Base-by-base conservation (phyloP, 2,329 filamentous ascomycete species). In the Hansfordia pulvinata region DNA sequence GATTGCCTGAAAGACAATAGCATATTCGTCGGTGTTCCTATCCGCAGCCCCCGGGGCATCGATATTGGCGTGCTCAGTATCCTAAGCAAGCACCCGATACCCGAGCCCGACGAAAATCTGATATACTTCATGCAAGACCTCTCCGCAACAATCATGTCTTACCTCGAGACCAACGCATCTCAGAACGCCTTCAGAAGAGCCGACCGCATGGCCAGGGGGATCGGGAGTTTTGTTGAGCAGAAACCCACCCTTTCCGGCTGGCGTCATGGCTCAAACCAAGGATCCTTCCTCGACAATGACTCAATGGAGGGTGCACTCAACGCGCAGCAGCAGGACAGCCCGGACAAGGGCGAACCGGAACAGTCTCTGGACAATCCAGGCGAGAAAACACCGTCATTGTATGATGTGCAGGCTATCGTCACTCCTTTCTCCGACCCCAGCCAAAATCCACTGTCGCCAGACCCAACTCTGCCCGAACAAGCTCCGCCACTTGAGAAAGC, bases 141-240 rank as follows among this genome's bases (percentile, higher is more conserved):
- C 11, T 36, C 37, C 5, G 17, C 14, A 4, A 34, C 31, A 4
- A 24, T 37, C 9, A 34, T 33, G 12, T 26, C 25, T 8, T 28
- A 42, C 26, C 35, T 41, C 7, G 28, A 35, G 22, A 24, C 30
- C 5, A 30, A 27, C 17, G 20, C 23, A 20, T 27, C 31, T 6
- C 25, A 28, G 10, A 18, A 30, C 8, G 25, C 14, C 9, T 21
- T 29, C 15, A 23, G 29, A n/a, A 34, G 40, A 11, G 35, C 27
- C 19, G 36, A 38, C 13, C 33, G 37, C 10, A 42, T 40, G 38
- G 35, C 38, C 3, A 30, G 35, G 4, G 38, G 37, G n/a, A 26
- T 42, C 4, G 38, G 40, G 5, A 35, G 32, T 23, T 41, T 42
- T 19, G 32, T 40, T 12, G 40, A 42, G 24, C 37, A 33, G n/a